Percentiles rank a stretch among this genome's conserved stretches.
Evolutionary conservation across 805 yeast species (phyloP).

Genomic region (Spathaspora passalidarum): DNA sequence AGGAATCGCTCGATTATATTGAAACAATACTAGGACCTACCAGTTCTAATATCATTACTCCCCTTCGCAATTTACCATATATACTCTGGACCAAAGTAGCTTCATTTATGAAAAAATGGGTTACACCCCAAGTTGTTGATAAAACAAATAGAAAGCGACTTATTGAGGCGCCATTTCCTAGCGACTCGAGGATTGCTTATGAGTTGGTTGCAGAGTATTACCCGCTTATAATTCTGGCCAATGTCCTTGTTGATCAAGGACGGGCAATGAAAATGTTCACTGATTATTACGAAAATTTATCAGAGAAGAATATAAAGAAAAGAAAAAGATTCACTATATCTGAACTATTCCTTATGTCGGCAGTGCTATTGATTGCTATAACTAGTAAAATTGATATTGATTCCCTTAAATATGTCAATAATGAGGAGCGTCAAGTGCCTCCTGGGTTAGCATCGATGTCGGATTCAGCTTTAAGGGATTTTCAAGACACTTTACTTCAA

Average conservation of each 20-base stretch:
- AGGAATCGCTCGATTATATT: conserved; percentile 33
- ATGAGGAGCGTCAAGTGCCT: neutral
- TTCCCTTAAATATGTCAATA: neutral
- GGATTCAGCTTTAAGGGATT: conserved; percentile 10
- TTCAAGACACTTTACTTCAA: conserved; percentile 20
- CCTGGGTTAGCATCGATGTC: neutral
- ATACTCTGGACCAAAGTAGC: conserved; percentile 17
- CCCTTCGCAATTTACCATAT: conserved; percentile 28
- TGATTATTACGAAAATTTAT: conserved; percentile 18
- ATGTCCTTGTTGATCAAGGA: conserved; percentile 15
- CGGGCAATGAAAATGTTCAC: conserved; percentile 21
- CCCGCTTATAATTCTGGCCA: conserved; percentile 18
- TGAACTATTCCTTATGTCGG: conserved; percentile 33
- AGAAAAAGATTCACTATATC: conserved; percentile 22
- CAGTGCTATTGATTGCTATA: conserved; percentile 24
- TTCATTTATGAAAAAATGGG: conserved; percentile 22
- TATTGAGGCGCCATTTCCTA: conserved; percentile 27
- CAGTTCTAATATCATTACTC: conserved; percentile 17
- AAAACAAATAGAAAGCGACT: conserved; percentile 15
- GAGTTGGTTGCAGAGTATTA: conserved; percentile 27
- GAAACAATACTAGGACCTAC: conserved; percentile 21
- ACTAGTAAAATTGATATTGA: conserved; percentile 18
- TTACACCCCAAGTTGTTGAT: conserved; percentile 27
- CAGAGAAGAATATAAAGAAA: conserved; percentile 5
- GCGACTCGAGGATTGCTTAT: conserved; percentile 18